Evolutionary conservation across 805 yeast species (phyloP), one percentile per base, ranked within the genome.

Genomic region (Starmerella stigmatis): DNA sequence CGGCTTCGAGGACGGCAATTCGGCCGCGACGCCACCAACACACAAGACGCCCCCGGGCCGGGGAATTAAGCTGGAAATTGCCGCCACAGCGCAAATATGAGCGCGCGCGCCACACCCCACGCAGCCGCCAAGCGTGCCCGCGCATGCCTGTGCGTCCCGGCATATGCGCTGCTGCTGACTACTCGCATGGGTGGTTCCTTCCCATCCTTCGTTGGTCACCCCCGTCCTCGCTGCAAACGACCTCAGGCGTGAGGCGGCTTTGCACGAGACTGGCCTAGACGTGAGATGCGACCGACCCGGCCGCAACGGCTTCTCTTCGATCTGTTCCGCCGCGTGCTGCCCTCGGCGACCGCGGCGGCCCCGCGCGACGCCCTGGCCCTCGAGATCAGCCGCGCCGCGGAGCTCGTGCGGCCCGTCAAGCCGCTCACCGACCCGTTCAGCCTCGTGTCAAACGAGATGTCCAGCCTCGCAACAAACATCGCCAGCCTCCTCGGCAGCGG

Each of bases 371-470:
- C 39, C 36, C 47, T 47, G n/a, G 26, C 49, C 12, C 44, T 43
- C 4, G 62, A 60, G 29, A 51, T 62, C 30, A 55, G 51, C 27
- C 48, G 54, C n/a, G 62, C 59, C 1, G 45, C 59, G 22, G 52
- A 59, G 42, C 46, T 63, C 8, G 65, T 63, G 20, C 57, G 62
- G 45, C 66, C 67, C 5, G 56, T 51, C 26, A 45, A 46, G 32
- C 68, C 68, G n/a, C 42, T 79, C 52, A 71, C 73, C 46, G 96
- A 92, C 62, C 98, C 98, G 9, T 76, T 92, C 50, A 78, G 94
- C 15, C 73, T 89, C 38, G 98, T 92, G 13, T 80, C 94, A 32
- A 81, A 81, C 54, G 98, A 89, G 59, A 89, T 89, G 98, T 78
- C 86, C 19, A 78, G 76, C 28, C 65, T 89, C 57, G 96, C 95